A percentile compares a stretch with the other conserved stretches of the same genome.
These are phyloP conservation scores for Dictyostelium capitatum DNA, from an alignment of 78 protist genomes.

Conservation along the genomic window DNA sequence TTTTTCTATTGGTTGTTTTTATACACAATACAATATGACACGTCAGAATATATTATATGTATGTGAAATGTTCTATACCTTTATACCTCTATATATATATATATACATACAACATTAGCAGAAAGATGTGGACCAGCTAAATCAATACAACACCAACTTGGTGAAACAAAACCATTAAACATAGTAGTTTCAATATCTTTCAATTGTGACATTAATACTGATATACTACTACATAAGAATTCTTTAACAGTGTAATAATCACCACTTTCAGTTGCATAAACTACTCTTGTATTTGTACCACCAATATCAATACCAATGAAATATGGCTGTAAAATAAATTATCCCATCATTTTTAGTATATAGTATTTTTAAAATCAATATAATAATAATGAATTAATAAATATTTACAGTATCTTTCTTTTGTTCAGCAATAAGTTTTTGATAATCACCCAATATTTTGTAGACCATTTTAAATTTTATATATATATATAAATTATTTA, in stretches of 20 bases:
- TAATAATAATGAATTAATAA: too few species aligned
- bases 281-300: slow-evolving; percentile 83
- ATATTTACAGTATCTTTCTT: background rate
- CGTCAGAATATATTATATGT: background rate
- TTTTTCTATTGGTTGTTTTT: background rate
- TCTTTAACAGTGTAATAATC: slow-evolving; percentile 7
- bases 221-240: slow-evolving; percentile 2
- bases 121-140: slow-evolving; percentile 43
- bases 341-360: background rate
- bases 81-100: background rate
- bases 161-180: background rate
- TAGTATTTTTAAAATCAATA: too few species aligned
- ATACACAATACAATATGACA: background rate
- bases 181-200: background rate
- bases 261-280: slow-evolving; percentile 25
- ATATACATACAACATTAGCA: background rate
- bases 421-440: background rate
- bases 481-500: background rate
- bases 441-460: background rate
- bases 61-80: too few species aligned
- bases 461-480: slow-evolving; percentile 7
- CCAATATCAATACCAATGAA: slow-evolving; percentile 83
- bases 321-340: slow-evolving; percentile 25
- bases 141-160: slow-evolving; percentile 9
- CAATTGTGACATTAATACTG: background rate